Evolutionary conservation across 176 grass and related monocot genomes (phyloP), one percentile per base, ranked within the genome.

Genomic region (Oropetium thomaeum): DNA sequence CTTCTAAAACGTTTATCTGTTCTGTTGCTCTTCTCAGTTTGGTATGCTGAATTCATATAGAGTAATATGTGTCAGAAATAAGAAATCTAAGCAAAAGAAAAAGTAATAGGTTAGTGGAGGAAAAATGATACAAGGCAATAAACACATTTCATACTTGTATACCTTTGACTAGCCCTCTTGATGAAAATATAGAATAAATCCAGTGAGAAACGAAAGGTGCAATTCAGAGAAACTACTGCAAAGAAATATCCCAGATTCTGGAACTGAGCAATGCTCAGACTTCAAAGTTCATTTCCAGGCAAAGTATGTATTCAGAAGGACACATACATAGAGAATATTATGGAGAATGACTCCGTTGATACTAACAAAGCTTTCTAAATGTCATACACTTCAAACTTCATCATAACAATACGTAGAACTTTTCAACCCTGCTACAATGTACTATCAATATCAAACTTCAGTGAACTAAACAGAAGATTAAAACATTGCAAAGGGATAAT

Each of bases 21-120:
- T 97, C 93, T 82, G 80, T 86, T 84, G 88, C 83, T 67, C 74
- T 89, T 75, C 69, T 89, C 63, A 90, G 65, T 78, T 89, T 97
- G 49, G 83, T 75, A 83, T 91, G 85, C 90, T 97, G 44, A 68
- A 82, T 42, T 48, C 37, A 26, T 16, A 79, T 47, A 48, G 44
- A 54, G 12, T 1, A 3, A 17, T 65, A 55, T 70, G 71, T 35
- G 57, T 76, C 64, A 77, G 35, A 65, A 71, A 70, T 58, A 81
- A 58, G 57, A 58, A 64, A 82, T 72, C 29, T 45, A 53, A 20
- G 31, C 4, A 14, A 57, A 74, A 27, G 15, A 69, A 25, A 9
- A 13, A 8, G 41, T 10, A 49, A 85, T 45, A 74, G 29, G 22
- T 67, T 60, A 52, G 17, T 52, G 27, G 4, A 45, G 2, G 57